Conservation (phyloP, 345 rosid species). For the Aethionema arabicum region DNA sequence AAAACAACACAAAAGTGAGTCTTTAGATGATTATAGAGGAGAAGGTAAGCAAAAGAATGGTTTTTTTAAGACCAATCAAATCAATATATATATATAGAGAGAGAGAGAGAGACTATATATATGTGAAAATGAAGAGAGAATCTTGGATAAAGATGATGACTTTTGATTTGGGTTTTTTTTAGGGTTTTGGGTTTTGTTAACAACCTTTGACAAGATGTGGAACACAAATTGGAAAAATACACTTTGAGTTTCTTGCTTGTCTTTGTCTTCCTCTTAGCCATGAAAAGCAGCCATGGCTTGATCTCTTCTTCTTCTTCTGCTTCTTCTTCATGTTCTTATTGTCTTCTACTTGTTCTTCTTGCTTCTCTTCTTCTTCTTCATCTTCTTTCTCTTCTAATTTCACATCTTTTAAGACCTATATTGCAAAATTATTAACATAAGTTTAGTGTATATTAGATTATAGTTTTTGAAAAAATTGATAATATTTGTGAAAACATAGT, state of each 20-base stretch:
- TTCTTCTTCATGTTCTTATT: too few relatives aligned
- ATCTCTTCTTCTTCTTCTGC: conserved; percentile 19
- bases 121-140: conserved; percentile 1
- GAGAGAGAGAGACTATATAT: conserved; percentile 10
- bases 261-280: conserved; percentile 62
- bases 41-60: too few relatives aligned
- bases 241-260: conserved; percentile 44
- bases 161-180: conserved; percentile 11
- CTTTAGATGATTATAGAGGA: too few relatives aligned
- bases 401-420: conserved; percentile 34
- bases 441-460: too few relatives aligned
- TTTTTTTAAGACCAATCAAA: too few relatives aligned
- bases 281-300: conserved; percentile 63
- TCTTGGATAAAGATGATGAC: conserved; percentile 20
- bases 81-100: background rate
- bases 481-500: background rate
- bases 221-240: conserved; percentile 43
- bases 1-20: conserved; percentile 4
- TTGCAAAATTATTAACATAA: background rate
- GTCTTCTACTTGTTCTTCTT: conserved; percentile 18
- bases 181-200: conserved; percentile 18
- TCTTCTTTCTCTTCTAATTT: conserved; percentile 39
- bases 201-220: conserved; percentile 40
- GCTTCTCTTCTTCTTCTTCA: conserved; percentile 26
- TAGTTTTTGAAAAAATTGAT: background rate